Percentiles rank a stretch among this genome's conserved stretches.
phyloP scores from a whole-genome alignment of 495 filamentous ascomycete species.

The Daldinia vernicosa region DNA sequence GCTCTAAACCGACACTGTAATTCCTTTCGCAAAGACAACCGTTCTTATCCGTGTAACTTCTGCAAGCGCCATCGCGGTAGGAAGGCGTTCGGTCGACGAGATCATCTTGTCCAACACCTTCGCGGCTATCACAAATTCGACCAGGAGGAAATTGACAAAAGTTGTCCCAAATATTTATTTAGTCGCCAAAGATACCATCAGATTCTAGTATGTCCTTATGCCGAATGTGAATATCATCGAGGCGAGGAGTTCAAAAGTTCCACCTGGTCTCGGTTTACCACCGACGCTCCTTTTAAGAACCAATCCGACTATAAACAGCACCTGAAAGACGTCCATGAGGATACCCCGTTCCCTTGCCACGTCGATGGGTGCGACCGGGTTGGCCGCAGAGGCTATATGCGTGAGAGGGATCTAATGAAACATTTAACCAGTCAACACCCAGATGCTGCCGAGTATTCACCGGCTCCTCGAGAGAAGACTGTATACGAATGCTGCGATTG shows the following conservation, averaged over 20 bases:
- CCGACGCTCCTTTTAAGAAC: slow-evolving; percentile 31
- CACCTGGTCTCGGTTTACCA: neutral
- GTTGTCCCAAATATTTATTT: neutral
- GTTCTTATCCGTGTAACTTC: slow-evolving; percentile 40
- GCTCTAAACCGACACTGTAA: slow-evolving; percentile 44
- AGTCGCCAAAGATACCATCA: no score
- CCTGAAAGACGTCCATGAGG: slow-evolving; percentile 48
- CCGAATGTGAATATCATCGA: slow-evolving; percentile 24
- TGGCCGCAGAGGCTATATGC: slow-evolving; percentile 48
- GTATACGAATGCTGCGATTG: neutral
- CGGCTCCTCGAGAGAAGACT: neutral
- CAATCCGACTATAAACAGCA: slow-evolving; percentile 46
- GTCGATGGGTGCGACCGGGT: slow-evolving; percentile 47
- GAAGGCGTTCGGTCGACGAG: slow-evolving; percentile 49
- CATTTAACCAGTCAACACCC: slow-evolving; percentile 44
- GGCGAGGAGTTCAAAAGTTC: slow-evolving; percentile 11
- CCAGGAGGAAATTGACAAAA: slow-evolving; percentile 17
- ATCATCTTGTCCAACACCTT: slow-evolving; percentile 53
- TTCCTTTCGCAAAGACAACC: slow-evolving; percentile 19
- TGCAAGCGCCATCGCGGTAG: slow-evolving; percentile 49
- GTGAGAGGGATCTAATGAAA: slow-evolving; percentile 43
- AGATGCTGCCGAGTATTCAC: slow-evolving; percentile 2
- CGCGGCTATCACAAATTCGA: slow-evolving; percentile 48
- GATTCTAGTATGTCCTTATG: slow-evolving; percentile 7
- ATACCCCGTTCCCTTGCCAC: slow-evolving; percentile 45